phyloP scores from a whole-genome alignment of 2,329 filamentous ascomycete species.

The Fusarium sp. region DNA sequence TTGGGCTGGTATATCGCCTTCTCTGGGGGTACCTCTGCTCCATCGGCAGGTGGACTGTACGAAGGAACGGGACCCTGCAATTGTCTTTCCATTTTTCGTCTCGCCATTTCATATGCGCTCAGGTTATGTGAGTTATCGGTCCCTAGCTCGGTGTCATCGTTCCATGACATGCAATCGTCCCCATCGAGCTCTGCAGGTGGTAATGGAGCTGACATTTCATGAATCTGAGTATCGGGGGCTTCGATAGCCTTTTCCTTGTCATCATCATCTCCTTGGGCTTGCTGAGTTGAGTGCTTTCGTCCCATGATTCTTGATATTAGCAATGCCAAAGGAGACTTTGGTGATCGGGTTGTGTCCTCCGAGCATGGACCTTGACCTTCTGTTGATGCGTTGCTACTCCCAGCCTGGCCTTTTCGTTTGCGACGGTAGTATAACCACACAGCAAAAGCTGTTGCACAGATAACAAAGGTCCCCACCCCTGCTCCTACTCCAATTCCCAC shows the following conservation, averaged over 20 bases:
- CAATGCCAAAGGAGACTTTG: constrained; percentile 41
- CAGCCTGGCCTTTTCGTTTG: constrained; percentile 47
- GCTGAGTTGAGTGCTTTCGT: constrained; percentile 50
- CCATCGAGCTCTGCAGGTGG: constrained; percentile 64
- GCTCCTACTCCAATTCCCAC: constrained; percentile 61
- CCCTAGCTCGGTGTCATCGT: constrained; percentile 56
- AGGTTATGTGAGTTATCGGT: constrained; percentile 55
- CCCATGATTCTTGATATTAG: constrained; percentile 58
- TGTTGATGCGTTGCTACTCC: constrained; percentile 33
- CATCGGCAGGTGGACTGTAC: constrained; percentile 58
- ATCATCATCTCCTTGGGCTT: constrained; percentile 36
- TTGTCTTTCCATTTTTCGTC: constrained; percentile 63
- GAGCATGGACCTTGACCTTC: constrained; percentile 55
- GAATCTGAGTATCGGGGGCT: constrained; percentile 60
- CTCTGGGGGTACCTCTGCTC: constrained; percentile 45
- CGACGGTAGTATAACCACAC: constrained; percentile 52
- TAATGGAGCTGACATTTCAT: constrained; percentile 62
- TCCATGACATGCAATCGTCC: constrained; percentile 52
- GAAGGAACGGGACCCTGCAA: constrained; percentile 62
- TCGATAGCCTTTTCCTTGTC: constrained; percentile 47
- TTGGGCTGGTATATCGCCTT: constrained; percentile 43
- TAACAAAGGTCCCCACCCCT: constrained; percentile 53
- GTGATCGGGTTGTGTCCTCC: constrained; percentile 46
- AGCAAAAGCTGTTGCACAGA: constrained; percentile 44
- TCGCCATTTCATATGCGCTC: constrained; percentile 63